These are phyloP conservation scores for Lactifluus volemus DNA, from an alignment of 768 basidiomycete species.

Conservation along the genomic window DNA sequence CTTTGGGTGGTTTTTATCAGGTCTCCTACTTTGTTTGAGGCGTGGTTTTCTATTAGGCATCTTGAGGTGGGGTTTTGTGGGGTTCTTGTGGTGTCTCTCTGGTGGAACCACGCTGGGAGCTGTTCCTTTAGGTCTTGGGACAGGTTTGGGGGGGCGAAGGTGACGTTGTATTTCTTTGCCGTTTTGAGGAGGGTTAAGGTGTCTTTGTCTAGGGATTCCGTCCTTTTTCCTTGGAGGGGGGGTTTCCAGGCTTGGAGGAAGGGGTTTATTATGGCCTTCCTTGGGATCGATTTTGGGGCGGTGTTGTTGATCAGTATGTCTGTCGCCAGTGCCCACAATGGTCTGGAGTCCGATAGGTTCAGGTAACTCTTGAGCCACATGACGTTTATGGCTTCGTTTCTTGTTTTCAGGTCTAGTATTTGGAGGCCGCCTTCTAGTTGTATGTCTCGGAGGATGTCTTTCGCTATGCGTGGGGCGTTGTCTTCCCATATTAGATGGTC, in stretches of 20 bases:
- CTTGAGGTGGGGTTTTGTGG: too few species aligned
- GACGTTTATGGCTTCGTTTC: constrained; percentile 15
- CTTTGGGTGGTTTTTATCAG: too few species aligned
- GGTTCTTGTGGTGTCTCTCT: too few species aligned
- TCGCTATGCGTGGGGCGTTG: not conserved
- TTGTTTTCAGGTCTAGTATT: constrained; percentile 4
- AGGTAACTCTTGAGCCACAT: constrained; percentile 17
- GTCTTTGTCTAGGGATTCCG: too few species aligned
- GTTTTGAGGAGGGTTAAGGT: too few species aligned
- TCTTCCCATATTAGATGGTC: constrained; percentile 20
- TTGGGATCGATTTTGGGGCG: not conserved
- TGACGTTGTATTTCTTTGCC: too few species aligned
- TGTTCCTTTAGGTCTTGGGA: too few species aligned
- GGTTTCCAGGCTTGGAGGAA: constrained; percentile 17
- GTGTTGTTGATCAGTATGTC: constrained; percentile 1
- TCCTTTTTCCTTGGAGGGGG: not conserved
- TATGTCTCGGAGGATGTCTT: not conserved
- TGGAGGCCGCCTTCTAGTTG: constrained; percentile 4
- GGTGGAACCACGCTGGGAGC: too few species aligned
- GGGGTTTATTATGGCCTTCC: not conserved
- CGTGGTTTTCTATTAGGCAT: too few species aligned
- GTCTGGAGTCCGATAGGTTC: not conserved
- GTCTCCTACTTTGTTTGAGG: too few species aligned
- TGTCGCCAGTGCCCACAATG: constrained; percentile 10
- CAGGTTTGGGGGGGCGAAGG: too few species aligned